phyloP scores from a whole-genome alignment of 805 yeast genomes.

The Cyberlindnera xishuangbannaensis region DNA sequence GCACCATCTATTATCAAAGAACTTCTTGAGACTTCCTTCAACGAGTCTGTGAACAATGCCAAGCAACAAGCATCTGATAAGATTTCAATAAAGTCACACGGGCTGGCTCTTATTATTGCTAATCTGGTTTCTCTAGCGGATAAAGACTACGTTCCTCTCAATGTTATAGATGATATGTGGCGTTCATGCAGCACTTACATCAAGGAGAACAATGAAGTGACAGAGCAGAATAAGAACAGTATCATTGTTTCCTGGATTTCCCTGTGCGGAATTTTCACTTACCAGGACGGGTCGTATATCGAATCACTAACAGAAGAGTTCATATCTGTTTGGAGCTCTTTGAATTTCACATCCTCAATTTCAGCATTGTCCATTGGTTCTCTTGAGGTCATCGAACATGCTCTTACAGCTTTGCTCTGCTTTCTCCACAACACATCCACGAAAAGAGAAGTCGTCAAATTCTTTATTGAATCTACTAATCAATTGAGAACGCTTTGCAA shows the following conservation, averaged over 20 bases:
- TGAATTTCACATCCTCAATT: slow-evolving; percentile 20
- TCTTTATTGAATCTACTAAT: slow-evolving; percentile 35
- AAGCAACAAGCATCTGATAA: slow-evolving; percentile 22
- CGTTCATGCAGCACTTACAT: slow-evolving; percentile 32
- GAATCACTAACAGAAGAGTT: slow-evolving; percentile 53
- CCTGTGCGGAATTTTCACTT: slow-evolving; percentile 57
- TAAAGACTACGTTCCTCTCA: slow-evolving; percentile 39
- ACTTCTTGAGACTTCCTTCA: slow-evolving; percentile 30
- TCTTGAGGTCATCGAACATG: slow-evolving; percentile 51
- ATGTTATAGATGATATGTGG: slow-evolving; percentile 38
- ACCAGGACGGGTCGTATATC: slow-evolving; percentile 46
- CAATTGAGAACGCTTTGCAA: slow-evolving; percentile 10
- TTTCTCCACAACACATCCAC: slow-evolving; percentile 39
- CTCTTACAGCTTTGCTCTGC: slow-evolving; percentile 51
- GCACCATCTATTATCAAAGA: slow-evolving; percentile 33
- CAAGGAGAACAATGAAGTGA: slow-evolving; percentile 32
- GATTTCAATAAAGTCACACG: slow-evolving; percentile 30
- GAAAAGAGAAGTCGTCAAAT: slow-evolving; percentile 39
- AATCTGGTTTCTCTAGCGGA: slow-evolving; percentile 30
- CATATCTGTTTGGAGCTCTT: slow-evolving; percentile 56
- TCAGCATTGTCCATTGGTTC: slow-evolving; percentile 19
- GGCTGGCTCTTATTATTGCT: slow-evolving; percentile 34
- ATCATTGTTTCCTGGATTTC: slow-evolving; percentile 54
- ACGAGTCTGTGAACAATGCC: slow-evolving; percentile 30
- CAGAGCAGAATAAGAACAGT: slow-evolving; percentile 29